Evolutionary conservation across 768 basidiomycete genomes (phyloP), one percentile per base, ranked within the genome.

Genomic region (Tulasnella sp.): DNA sequence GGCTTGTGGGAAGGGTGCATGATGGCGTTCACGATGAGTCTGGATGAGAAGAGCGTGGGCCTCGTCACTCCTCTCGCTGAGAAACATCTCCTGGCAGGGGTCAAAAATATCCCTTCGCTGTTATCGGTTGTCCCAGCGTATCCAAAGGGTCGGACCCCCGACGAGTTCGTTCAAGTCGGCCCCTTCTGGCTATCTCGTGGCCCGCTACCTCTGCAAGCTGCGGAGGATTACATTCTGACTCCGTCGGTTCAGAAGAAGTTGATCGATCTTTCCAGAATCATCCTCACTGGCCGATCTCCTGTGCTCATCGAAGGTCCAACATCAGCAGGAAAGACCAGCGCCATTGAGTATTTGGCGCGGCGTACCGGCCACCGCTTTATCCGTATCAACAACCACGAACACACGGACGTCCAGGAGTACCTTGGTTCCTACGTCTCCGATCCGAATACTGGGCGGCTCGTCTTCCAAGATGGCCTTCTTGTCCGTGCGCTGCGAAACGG

Each of bases 381-480:
- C 29, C 88, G 96, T 42, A 97, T 99, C 77, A 99, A 99, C 74
- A 99, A 99, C 67, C 96, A 99, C 73, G 96, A 99, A 64, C 96
- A 98, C 68, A 99, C 96, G 4, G 96, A 99, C 68, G 96, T 99
- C 51, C 96, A 99, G 68, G 96, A 99, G 69, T 99, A 99, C 68
- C 78, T 98, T 48, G 96, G 96, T 2, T 92, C 92, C 0, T 99
- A 99, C 68, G 83, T 94, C 23, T 94, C 96, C 2, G 93, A 98
- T 70, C 83, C 92, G 7, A 69, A 79, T 13, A 90, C 92, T 0
- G 96, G 96, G n/a, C 94, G 91, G 71, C 79, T 98, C 15, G 83
- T 89, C 8, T 98, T 96, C 73, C 86, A 86, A 65, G 96, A 99
- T 69, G 96, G 96, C 8, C 74, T 99, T 0, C 79, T 99, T 23